A percentile compares a stretch with the other conserved stretches of the same genome.
These are phyloP conservation scores for Dacryopinax primogenitus DNA, from an alignment of 768 basidiomycete genomes.

Conservation along the genomic window DNA sequence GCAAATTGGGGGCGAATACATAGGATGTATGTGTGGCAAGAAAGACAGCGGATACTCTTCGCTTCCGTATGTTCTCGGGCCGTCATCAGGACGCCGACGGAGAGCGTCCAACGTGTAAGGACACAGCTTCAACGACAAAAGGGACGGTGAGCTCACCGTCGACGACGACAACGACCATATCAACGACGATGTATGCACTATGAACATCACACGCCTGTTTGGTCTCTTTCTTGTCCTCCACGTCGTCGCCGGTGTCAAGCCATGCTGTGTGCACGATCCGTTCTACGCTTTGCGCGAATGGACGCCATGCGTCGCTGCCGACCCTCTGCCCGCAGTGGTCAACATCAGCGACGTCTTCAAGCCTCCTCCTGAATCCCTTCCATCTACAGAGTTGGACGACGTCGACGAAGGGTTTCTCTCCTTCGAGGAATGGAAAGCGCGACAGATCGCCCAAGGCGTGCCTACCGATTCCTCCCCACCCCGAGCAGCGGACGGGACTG, in stretches of 20 bases:
- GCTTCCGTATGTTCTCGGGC: no score
- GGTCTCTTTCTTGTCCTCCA: neutral
- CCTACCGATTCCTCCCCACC: conserved; percentile 17
- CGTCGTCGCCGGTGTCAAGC: neutral
- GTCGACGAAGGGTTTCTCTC: conserved; percentile 42
- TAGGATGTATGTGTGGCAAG: no score
- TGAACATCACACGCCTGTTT: neutral
- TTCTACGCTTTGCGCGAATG: no score
- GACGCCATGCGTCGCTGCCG: neutral
- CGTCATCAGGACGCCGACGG: no score
- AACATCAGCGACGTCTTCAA: neutral
- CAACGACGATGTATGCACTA: neutral
- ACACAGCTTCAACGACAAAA: no score
- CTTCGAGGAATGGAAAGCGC: conserved; percentile 82
- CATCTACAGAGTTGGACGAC: neutral
- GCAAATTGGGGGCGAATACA: no score
- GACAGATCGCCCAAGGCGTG: conserved; percentile 32
- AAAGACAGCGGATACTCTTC: no score
- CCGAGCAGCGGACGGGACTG: conserved; percentile 19
- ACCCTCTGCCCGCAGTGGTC: neutral
- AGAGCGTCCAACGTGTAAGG: no score
- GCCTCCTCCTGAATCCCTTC: neutral
- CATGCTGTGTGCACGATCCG: no score
- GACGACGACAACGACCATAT: no score
- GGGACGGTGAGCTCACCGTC: neutral